Percentiles rank a stretch among this genome's conserved stretches.
Evolutionary conservation across 2,329 filamentous ascomycete genomes (phyloP).

Genomic region (Pestalotiopsis sp.): DNA sequence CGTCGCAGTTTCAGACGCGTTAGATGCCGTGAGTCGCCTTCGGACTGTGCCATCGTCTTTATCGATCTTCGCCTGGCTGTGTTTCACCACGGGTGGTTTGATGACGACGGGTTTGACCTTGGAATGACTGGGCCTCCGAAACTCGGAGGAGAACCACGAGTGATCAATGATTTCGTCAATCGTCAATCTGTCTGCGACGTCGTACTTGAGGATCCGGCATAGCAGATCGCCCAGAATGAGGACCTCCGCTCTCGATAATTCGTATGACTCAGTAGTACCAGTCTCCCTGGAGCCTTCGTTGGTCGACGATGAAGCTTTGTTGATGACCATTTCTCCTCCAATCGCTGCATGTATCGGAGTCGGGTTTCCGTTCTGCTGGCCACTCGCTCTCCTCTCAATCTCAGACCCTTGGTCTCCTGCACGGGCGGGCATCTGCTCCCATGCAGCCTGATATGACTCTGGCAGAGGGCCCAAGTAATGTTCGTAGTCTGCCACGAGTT

Average conservation of each 20-base stretch:
- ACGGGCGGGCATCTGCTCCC: background rate
- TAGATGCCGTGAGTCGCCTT: background rate
- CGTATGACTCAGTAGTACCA: too few species aligned
- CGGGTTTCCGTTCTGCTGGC: background rate
- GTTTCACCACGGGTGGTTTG: background rate
- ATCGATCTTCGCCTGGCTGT: background rate
- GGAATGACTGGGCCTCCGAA: background rate
- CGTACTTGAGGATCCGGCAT: conserved; percentile 6
- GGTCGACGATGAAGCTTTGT: too few species aligned
- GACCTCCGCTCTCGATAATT: background rate
- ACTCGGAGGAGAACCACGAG: conserved; percentile 2
- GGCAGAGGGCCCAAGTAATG: background rate
- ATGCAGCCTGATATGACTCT: background rate
- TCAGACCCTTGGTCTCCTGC: background rate
- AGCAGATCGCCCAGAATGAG: conserved; percentile 8
- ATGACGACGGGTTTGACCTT: background rate
- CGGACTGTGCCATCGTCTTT: background rate
- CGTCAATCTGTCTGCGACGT: background rate
- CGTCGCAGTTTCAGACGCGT: background rate
- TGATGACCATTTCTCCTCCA: background rate
- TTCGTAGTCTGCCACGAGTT: background rate
- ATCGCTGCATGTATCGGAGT: background rate
- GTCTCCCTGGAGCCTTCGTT: background rate
- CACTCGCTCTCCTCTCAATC: background rate
- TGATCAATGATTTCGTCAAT: conserved; percentile 8